phyloP scores from a whole-genome alignment of 257 asterid genomes.

The Paulownia fortunei region DNA sequence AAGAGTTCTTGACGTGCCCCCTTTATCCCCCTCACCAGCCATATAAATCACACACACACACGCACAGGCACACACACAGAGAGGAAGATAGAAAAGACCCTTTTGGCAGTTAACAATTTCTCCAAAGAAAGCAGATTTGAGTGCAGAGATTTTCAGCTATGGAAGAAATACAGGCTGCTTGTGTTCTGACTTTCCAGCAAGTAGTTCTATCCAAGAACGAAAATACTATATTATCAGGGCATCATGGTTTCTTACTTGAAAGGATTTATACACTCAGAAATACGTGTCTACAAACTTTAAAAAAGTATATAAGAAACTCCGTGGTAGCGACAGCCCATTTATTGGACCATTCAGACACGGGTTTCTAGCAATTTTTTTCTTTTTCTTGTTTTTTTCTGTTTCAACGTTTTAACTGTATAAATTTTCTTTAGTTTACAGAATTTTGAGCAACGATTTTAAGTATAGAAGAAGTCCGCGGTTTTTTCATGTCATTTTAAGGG shows the following conservation, averaged over 20 bases:
- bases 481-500: neutral
- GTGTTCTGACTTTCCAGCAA: neutral
- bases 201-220: neutral
- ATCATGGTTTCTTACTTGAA: neutral
- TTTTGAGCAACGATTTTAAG: neutral
- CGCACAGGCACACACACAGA: neutral
- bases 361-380: neutral
- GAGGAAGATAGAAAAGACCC: neutral
- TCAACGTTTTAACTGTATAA: neutral
- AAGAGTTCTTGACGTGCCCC: slow-evolving; percentile 46
- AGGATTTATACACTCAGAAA: slow-evolving; percentile 28
- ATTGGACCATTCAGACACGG: slow-evolving; percentile 20
- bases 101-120: neutral
- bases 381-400: neutral
- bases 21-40: slow-evolving; percentile 57
- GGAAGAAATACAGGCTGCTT: slow-evolving; percentile 5
- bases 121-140: slow-evolving; percentile 14
- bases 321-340: slow-evolving; percentile 24
- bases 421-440: neutral
- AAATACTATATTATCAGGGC: neutral
- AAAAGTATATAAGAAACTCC: neutral
- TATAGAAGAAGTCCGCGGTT: neutral
- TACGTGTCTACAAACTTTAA: slow-evolving; percentile 1
- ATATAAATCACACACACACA: slow-evolving; percentile 39
- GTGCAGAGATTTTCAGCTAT: slow-evolving; percentile 17